Percentiles rank a stretch among this genome's conserved stretches.
phyloP scores from a whole-genome alignment of 257 asterid species.

The Thymus quinquecostatus region DNA sequence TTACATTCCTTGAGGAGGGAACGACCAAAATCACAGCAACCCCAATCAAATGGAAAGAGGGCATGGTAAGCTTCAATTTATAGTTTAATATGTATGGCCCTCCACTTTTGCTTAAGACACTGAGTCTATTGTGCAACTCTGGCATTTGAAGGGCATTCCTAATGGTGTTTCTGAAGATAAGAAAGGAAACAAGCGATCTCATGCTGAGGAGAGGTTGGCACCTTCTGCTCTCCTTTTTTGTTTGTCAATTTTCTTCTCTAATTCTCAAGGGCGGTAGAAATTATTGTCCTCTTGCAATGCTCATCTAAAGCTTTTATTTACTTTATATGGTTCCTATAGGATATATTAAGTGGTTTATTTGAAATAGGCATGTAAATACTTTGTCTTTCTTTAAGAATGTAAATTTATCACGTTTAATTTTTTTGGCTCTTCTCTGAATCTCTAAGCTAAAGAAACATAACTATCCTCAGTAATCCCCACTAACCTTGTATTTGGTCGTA shows the following conservation, averaged over 20 bases:
- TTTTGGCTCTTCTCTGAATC: not conserved
- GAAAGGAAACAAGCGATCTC: slow-evolving; percentile 82
- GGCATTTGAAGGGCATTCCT: slow-evolving; percentile 63
- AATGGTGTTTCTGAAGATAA: slow-evolving; percentile 80
- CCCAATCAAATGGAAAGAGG: slow-evolving; percentile 88
- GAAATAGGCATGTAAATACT: not conserved
- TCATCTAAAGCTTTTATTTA: slow-evolving; percentile 3
- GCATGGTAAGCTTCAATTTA: slow-evolving; percentile 60
- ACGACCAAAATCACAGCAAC: slow-evolving; percentile 77
- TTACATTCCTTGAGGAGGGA: slow-evolving; percentile 87
- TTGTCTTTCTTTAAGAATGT: not conserved
- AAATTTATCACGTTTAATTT: not conserved
- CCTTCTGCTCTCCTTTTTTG: not conserved
- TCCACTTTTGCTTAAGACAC: slow-evolving; percentile 31
- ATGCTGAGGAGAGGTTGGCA: slow-evolving; percentile 78
- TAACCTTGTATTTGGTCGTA: not conserved
- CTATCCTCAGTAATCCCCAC: not conserved
- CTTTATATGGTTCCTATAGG: slow-evolving; percentile 3
- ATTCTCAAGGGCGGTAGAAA: not conserved
- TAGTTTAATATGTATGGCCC: slow-evolving; percentile 2
- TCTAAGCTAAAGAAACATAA: not conserved
- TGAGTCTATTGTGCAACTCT: slow-evolving; percentile 31
- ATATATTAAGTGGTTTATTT: not conserved
- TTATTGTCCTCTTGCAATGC: not conserved
- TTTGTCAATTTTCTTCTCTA: not conserved